phyloP scores from a whole-genome alignment of 306 rosid genomes.

The Oemleria cerasiformis region DNA sequence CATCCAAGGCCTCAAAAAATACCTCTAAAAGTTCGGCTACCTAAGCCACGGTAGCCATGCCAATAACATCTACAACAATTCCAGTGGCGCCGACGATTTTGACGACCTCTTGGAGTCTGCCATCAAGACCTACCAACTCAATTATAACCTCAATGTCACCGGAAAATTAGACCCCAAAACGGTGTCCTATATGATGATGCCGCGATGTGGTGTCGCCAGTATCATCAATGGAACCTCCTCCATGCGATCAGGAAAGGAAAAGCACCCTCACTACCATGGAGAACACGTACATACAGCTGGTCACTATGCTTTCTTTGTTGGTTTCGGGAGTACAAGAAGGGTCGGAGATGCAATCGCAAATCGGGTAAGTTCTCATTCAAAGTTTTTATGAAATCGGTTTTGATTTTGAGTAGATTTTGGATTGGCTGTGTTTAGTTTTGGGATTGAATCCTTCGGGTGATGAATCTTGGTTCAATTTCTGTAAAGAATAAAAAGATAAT shows the following conservation, averaged over 20 bases:
- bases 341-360: too few relatives aligned
- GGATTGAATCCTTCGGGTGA: too few relatives aligned
- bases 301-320: slow-evolving; percentile 24
- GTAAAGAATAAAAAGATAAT: too few relatives aligned
- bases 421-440: too few relatives aligned
- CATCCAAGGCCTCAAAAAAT: slow-evolving; percentile 30
- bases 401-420: too few relatives aligned
- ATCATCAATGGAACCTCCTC: slow-evolving; percentile 18
- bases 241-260: slow-evolving; percentile 20
- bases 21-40: slow-evolving; percentile 43
- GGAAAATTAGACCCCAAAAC: slow-evolving; percentile 38
- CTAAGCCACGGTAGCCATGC: background rate
- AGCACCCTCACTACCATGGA: background rate
- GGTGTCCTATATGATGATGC: slow-evolving; percentile 24
- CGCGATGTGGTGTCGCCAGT: slow-evolving; percentile 49
- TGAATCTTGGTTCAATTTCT: too few relatives aligned
- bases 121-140: slow-evolving; percentile 37
- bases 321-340: too few relatives aligned
- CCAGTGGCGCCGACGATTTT: slow-evolving; percentile 1
- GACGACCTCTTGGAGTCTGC: slow-evolving; percentile 37
- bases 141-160: slow-evolving; percentile 17
- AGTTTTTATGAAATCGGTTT: too few relatives aligned
- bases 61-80: background rate
- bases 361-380: too few relatives aligned
- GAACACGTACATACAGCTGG: background rate